Evolutionary conservation across 2,329 filamentous ascomycete genomes (phyloP).

Genomic region (Apiospora sp.): DNA sequence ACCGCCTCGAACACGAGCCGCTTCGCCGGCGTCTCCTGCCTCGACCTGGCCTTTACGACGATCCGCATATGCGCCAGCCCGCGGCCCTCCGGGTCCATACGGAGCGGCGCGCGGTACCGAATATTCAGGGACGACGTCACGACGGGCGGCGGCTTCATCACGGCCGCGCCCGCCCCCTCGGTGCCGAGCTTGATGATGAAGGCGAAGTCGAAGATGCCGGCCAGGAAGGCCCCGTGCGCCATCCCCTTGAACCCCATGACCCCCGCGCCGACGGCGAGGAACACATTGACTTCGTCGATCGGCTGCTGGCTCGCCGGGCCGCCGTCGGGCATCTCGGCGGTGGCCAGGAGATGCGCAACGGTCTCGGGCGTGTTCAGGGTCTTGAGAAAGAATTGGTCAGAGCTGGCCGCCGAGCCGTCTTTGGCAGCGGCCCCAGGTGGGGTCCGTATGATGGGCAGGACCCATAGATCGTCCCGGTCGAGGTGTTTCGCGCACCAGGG

Average conservation of each 20-base stretch:
- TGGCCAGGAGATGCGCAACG: conserved; percentile 3
- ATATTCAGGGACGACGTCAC: conserved; percentile 2
- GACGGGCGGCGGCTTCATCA: conserved; percentile 10
- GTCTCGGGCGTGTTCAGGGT: background rate
- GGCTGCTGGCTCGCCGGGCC: background rate
- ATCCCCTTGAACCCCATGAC: conserved; percentile 9
- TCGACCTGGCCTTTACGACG: background rate
- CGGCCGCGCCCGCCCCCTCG: background rate
- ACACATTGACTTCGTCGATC: background rate
- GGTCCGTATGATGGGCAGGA: conserved; percentile 2
- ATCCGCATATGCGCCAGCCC: conserved; percentile 9
- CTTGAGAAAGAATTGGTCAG: conserved; percentile 2
- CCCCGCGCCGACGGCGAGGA: background rate
- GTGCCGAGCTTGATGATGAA: conserved; percentile 12
- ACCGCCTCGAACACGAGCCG: conserved; percentile 7
- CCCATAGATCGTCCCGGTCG: background rate
- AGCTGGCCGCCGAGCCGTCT: background rate
- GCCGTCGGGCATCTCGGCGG: background rate
- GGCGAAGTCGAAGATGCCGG: conserved; percentile 2
- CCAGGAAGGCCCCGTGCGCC: conserved; percentile 13
- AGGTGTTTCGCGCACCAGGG: conserved; percentile 1
- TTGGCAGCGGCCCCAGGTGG: background rate
- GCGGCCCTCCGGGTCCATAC: background rate
- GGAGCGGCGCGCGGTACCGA: conserved; percentile 5
- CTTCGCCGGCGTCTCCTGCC: conserved; percentile 12